phyloP scores from a whole-genome alignment of 2,329 filamentous ascomycete species.

The Clonostachys solani region DNA sequence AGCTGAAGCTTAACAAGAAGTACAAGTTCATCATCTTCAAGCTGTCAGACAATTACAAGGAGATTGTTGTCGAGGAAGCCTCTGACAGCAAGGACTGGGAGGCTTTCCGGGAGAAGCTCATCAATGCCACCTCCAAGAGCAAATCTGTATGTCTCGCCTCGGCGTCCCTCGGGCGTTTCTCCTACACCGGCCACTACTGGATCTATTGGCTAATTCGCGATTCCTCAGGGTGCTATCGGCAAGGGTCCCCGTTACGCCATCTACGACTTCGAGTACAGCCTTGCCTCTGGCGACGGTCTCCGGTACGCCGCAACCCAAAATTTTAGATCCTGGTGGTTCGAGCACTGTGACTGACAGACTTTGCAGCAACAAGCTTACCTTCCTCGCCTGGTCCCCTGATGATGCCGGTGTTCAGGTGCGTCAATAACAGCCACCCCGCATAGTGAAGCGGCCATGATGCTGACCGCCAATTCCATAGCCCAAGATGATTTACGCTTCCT shows the following conservation, averaged over 20 bases:
- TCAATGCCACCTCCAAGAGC: constrained; percentile 69
- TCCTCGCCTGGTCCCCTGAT: constrained; percentile 79
- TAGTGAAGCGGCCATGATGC: background rate
- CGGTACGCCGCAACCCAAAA: constrained; percentile 40
- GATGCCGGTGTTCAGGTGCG: constrained; percentile 73
- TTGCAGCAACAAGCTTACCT: constrained; percentile 69
- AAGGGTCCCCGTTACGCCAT: constrained; percentile 79
- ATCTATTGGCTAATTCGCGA: too few species aligned
- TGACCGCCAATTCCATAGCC: constrained; percentile 42
- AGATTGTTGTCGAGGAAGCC: constrained; percentile 76
- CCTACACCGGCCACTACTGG: background rate
- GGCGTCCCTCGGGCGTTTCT: background rate
- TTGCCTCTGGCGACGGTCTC: constrained; percentile 67
- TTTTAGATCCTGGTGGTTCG: background rate
- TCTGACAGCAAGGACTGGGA: constrained; percentile 66
- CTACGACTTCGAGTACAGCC: constrained; percentile 78
- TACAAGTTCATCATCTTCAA: constrained; percentile 88
- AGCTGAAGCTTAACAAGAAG: constrained; percentile 78
- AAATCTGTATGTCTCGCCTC: constrained; percentile 48
- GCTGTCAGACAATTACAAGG: constrained; percentile 76
- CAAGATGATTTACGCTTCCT: constrained; percentile 89
- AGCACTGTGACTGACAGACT: constrained; percentile 3
- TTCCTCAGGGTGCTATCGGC: constrained; percentile 45
- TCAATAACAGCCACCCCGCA: constrained; percentile 6
- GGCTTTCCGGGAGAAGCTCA: constrained; percentile 70